Evolutionary conservation across 345 rosid genomes (phyloP).

Genomic region (Melaleuca alternifolia): DNA sequence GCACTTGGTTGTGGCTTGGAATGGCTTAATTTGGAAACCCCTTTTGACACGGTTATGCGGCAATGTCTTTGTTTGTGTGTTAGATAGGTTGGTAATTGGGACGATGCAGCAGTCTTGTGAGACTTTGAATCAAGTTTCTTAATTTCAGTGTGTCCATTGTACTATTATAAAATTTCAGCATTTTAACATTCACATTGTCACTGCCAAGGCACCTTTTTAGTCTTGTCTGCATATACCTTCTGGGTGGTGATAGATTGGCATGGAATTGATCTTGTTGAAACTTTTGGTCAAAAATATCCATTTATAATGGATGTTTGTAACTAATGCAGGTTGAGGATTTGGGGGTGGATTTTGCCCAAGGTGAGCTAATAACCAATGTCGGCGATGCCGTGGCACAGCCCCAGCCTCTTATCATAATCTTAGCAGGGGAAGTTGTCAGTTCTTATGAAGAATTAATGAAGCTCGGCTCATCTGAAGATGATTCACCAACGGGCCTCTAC

Average conservation of each 20-base stretch:
- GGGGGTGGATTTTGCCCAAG: conserved; percentile 50
- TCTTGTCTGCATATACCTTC: background rate
- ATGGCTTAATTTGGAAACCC: background rate
- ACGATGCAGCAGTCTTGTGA: background rate
- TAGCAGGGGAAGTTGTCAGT: conserved; percentile 67
- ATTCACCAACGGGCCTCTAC: conserved; percentile 16
- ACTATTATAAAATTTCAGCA: background rate
- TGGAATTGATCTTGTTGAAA: background rate
- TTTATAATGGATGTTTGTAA: background rate
- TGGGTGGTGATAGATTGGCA: background rate
- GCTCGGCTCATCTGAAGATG: conserved; percentile 52
- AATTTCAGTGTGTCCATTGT: background rate
- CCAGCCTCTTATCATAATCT: conserved; percentile 56
- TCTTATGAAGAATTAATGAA: conserved; percentile 71
- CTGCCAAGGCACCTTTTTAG: background rate
- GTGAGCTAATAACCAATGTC: conserved; percentile 46
- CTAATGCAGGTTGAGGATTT: conserved; percentile 49
- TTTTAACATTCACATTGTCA: background rate
- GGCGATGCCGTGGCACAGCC: background rate
- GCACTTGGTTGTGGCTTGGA: background rate
- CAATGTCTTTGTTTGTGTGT: background rate
- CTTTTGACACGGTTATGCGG: background rate
- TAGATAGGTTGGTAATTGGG: background rate
- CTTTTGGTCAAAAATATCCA: background rate
- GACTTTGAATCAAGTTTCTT: background rate